Percentiles rank a stretch among this genome's conserved stretches.
These are phyloP conservation scores for Monilinia fructicola DNA, from an alignment of 2,329 filamentous ascomycete genomes.

Conservation along the genomic window DNA sequence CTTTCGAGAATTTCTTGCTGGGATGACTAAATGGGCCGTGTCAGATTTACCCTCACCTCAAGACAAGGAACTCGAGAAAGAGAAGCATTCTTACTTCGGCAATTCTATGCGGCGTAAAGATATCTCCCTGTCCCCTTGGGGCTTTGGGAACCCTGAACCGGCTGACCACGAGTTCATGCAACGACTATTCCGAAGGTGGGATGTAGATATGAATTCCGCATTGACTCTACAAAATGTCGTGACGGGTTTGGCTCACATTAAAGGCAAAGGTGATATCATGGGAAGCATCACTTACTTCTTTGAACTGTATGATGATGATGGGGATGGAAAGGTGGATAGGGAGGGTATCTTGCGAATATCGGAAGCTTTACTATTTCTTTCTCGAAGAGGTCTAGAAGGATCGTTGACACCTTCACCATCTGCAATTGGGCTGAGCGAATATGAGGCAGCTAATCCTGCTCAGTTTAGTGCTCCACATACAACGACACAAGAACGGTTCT, in stretches of 20 bases:
- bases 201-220: slow-evolving; percentile 71
- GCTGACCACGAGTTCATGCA: slow-evolving; percentile 94
- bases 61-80: slow-evolving; percentile 51
- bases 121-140: slow-evolving; percentile 50
- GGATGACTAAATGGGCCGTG: slow-evolving; percentile 88
- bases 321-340: slow-evolving; percentile 86
- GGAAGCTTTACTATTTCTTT: slow-evolving; percentile 89
- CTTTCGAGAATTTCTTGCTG: slow-evolving; percentile 89
- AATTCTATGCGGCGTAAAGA: slow-evolving; percentile 50
- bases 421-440: slow-evolving; percentile 51
- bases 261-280: slow-evolving; percentile 95
- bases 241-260: slow-evolving; percentile 83
- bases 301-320: slow-evolving; percentile 90
- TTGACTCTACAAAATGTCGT: slow-evolving; percentile 91
- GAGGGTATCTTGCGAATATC: slow-evolving; percentile 95
- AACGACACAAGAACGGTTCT: slow-evolving; percentile 79
- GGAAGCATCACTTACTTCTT: slow-evolving; percentile 97
- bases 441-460: slow-evolving; percentile 42
- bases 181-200: slow-evolving; percentile 85
- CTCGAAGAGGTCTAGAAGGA: slow-evolving; percentile 80
- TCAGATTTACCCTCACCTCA: slow-evolving; percentile 73
- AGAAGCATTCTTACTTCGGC: slow-evolving; percentile 60
- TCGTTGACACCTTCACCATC: slow-evolving; percentile 65
- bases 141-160: slow-evolving; percentile 61
- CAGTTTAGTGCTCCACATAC: slow-evolving; percentile 45